These are phyloP conservation scores for Eragrostis curvula DNA, from an alignment of 176 grass and related monocot species.

Conservation along the genomic window DNA sequence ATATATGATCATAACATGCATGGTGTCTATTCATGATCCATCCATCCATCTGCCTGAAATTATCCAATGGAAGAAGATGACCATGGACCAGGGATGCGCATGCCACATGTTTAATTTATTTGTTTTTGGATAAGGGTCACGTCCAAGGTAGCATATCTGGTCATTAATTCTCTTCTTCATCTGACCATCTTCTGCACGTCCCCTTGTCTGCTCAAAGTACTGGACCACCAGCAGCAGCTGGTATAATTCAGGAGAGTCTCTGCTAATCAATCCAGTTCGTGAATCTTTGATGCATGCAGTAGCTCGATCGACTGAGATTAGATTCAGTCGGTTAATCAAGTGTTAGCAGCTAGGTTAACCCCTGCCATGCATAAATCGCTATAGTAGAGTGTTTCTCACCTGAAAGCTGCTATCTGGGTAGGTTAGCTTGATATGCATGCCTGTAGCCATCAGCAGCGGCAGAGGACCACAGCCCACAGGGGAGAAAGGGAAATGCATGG, in stretches of 20 bases:
- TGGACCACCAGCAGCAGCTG: neutral
- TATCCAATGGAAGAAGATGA: neutral
- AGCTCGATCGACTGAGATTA: neutral
- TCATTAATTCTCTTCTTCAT: neutral
- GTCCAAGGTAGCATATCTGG: neutral
- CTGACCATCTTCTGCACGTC: slow-evolving; percentile 28
- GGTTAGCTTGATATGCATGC: neutral
- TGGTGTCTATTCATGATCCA: neutral
- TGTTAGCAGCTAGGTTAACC: neutral
- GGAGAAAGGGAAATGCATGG: neutral
- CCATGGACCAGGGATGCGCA: neutral
- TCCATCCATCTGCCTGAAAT: neutral
- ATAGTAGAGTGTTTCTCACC: neutral
- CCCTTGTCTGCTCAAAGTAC: neutral
- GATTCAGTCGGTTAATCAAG: neutral
- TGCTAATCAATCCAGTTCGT: neutral
- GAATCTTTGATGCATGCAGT: neutral
- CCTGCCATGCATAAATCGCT: too few relatives aligned
- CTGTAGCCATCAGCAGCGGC: neutral
- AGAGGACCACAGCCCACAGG: neutral
- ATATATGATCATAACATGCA: too few relatives aligned
- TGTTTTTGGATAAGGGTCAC: slow-evolving; percentile 20
- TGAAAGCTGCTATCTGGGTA: slow-evolving; percentile 15
- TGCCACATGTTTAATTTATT: slow-evolving; percentile 10
- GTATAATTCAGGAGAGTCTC: neutral